These are phyloP conservation scores for Kluyveromyces sp. DNA, from an alignment of 1,139 yeast species.

Conservation along the genomic window DNA sequence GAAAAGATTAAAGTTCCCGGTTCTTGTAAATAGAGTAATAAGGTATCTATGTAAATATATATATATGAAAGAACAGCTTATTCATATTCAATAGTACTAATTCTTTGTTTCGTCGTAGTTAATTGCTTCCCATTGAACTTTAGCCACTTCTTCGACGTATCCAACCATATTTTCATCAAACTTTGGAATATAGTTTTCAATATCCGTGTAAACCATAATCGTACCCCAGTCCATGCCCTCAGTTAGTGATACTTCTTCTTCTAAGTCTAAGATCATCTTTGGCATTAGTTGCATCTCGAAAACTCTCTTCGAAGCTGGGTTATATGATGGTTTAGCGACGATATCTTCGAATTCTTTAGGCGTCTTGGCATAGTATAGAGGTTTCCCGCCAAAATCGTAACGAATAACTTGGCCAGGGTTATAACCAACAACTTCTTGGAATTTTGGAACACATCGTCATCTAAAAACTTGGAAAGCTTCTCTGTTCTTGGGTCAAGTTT, in stretches of 20 bases:
- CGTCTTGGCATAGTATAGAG: slow-evolving; percentile 58
- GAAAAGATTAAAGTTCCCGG: slow-evolving; percentile 64
- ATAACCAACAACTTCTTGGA: slow-evolving; percentile 63
- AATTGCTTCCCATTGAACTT: slow-evolving; percentile 83
- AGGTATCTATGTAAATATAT: not conserved
- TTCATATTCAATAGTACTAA: not conserved
- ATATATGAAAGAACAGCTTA: not conserved
- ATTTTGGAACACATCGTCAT: slow-evolving; percentile 74
- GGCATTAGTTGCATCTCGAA: slow-evolving; percentile 95
- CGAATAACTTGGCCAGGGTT: slow-evolving; percentile 84
- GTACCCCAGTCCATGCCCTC: slow-evolving; percentile 99
- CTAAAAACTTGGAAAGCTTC: slow-evolving; percentile 40
- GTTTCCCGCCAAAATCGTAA: slow-evolving; percentile 68
- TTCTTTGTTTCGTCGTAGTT: not conserved
- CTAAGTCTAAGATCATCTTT: slow-evolving; percentile 76
- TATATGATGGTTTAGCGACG: slow-evolving; percentile 34
- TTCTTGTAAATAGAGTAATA: slow-evolving; percentile 39
- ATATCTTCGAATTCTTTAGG: slow-evolving; percentile 30
- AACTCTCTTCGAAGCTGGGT: slow-evolving; percentile 55
- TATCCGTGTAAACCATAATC: slow-evolving; percentile 73
- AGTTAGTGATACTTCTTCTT: slow-evolving; percentile 41
- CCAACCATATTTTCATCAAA: slow-evolving; percentile 62
- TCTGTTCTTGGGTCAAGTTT: slow-evolving; percentile 35
- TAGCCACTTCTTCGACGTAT: slow-evolving; percentile 84
- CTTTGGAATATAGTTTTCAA: slow-evolving; percentile 58